Evolutionary conservation across 345 rosid species (phyloP).

Genomic region (Gossypium turneri): DNA sequence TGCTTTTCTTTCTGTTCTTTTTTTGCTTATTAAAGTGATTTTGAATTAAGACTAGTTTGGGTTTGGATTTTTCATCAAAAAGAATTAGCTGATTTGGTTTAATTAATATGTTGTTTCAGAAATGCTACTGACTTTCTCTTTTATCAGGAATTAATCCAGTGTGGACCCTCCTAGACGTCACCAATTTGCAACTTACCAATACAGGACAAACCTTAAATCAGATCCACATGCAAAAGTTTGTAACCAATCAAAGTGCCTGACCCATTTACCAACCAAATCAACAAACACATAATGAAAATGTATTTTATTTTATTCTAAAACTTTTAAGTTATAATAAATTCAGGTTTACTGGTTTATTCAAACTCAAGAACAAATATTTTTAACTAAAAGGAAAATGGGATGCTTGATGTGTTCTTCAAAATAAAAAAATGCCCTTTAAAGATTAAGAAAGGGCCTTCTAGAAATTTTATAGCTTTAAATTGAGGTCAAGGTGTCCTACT

Average conservation of each 20-base stretch:
- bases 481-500: slow-evolving; percentile 45
- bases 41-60: neutral
- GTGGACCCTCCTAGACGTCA: neutral
- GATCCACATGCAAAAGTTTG: slow-evolving; percentile 13
- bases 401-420: neutral
- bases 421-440: neutral
- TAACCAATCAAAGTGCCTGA: neutral
- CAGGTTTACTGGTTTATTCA: no score
- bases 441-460: neutral
- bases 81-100: neutral
- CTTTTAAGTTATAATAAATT: no score
- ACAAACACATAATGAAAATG: neutral
- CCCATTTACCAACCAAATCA: slow-evolving; percentile 7
- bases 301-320: no score
- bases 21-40: neutral
- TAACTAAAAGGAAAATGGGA: neutral
- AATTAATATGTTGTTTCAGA: neutral
- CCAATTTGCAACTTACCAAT: neutral
- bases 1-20: neutral
- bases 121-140: neutral
- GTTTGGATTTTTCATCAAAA: neutral
- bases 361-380: no score
- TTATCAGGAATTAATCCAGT: neutral
- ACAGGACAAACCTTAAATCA: neutral
- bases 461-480: slow-evolving; percentile 36